Evolutionary conservation across 2,329 filamentous ascomycete species (phyloP).

Genomic region (Neoarthrinium moseri): DNA sequence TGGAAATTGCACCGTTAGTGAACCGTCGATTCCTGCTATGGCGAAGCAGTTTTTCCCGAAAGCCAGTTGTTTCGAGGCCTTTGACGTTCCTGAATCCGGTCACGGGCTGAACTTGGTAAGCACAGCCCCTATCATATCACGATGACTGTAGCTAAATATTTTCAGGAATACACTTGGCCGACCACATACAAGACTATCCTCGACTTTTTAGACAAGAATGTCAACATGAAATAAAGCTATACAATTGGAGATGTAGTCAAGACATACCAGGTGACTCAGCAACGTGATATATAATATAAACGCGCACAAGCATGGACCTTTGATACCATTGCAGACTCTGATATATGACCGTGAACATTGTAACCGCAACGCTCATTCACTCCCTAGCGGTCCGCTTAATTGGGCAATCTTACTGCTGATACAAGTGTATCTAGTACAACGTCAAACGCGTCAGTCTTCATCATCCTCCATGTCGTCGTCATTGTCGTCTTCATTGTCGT

Average conservation of each 20-base stretch:
- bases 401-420: too few species aligned
- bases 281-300: neutral
- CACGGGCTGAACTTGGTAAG: slow-evolving; percentile 48
- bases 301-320: too few species aligned
- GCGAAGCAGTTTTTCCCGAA: slow-evolving; percentile 41
- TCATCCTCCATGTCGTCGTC: neutral
- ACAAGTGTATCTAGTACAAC: too few species aligned
- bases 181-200: slow-evolving; percentile 33
- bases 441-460: too few species aligned
- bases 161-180: slow-evolving; percentile 25
- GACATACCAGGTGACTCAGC: neutral
- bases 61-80: slow-evolving; percentile 47
- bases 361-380: too few species aligned
- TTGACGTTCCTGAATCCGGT: slow-evolving; percentile 50
- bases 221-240: neutral
- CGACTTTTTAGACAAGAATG: slow-evolving; percentile 30
- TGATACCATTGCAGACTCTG: too few species aligned
- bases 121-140: neutral
- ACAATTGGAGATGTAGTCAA: too few species aligned
- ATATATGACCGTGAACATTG: too few species aligned
- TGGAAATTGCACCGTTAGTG: slow-evolving; percentile 51
- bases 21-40: slow-evolving; percentile 38
- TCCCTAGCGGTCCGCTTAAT: too few species aligned
- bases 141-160: neutral
- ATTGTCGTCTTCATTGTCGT: slow-evolving; percentile 10